Conservation (phyloP, 805 yeast species). For the Zygosaccharomyces bailii region DNA sequence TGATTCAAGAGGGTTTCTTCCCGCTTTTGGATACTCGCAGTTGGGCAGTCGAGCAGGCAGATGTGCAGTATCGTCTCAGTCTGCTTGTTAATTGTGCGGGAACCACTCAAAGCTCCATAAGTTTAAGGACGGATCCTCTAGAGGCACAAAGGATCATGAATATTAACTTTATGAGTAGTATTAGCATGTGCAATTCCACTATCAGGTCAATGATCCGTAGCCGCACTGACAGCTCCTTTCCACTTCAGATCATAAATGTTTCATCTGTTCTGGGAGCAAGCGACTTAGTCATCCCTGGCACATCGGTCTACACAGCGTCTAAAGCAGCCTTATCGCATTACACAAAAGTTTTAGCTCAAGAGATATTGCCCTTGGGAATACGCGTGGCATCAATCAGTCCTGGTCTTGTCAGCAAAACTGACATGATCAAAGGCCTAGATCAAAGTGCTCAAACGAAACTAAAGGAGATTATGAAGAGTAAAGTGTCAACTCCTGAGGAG, state of each 20-base stretch:
- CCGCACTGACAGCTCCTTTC: conserved; percentile 8
- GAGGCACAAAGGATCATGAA: conserved; percentile 25
- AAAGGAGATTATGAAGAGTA: neutral
- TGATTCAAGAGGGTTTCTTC: neutral
- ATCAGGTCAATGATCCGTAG: conserved; percentile 24
- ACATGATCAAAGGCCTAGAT: conserved; percentile 23
- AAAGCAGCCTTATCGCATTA: conserved; percentile 33
- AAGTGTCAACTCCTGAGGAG: conserved; percentile 11
- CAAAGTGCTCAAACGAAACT: conserved; percentile 3
- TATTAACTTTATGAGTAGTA: conserved; percentile 29
- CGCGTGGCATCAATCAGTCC: conserved; percentile 20
- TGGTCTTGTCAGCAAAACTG: conserved; percentile 28
- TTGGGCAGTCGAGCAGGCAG: conserved; percentile 11
- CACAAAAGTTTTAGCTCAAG: conserved; percentile 24
- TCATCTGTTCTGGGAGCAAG: conserved; percentile 28
- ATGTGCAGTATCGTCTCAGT: conserved; percentile 18
- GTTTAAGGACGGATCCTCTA: conserved; percentile 19
- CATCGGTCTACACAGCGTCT: conserved; percentile 33
- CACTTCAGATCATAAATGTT: conserved; percentile 26
- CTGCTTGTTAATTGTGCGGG: conserved; percentile 36
- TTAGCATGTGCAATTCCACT: conserved; percentile 24
- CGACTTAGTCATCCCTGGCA: conserved; percentile 25
- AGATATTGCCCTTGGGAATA: conserved; percentile 22
- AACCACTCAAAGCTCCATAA: conserved; percentile 27
- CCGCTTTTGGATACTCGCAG: conserved; percentile 12